These are phyloP conservation scores for Candida boleticola DNA, from an alignment of 805 yeast genomes.

Conservation along the genomic window DNA sequence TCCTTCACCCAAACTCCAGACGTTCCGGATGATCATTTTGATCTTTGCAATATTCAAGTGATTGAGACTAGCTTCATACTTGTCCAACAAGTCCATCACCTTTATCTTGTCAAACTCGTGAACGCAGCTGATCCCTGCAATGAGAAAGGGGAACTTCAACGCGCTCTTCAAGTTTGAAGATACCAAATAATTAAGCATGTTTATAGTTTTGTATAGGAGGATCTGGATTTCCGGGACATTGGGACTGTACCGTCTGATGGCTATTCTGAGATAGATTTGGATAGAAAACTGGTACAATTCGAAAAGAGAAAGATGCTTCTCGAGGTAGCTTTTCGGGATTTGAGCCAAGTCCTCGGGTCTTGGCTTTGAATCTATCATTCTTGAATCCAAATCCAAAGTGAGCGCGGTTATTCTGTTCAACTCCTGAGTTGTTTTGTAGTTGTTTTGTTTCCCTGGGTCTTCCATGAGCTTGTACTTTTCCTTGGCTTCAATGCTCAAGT, in stretches of 20 bases:
- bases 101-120: slow-evolving; percentile 15
- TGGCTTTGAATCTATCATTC: not conserved
- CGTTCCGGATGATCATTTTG: slow-evolving; percentile 34
- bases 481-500: slow-evolving; percentile 16
- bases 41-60: slow-evolving; percentile 33
- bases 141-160: slow-evolving; percentile 39
- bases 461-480: slow-evolving; percentile 7
- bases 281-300: slow-evolving; percentile 8
- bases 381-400: not conserved
- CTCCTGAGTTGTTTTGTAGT: slow-evolving; percentile 3
- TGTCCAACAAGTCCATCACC: slow-evolving; percentile 13
- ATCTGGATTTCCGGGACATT: slow-evolving; percentile 13
- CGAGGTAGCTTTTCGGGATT: slow-evolving; percentile 12
- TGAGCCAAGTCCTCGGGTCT: slow-evolving; percentile 6
- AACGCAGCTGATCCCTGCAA: slow-evolving; percentile 31
- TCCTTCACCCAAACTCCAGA: slow-evolving; percentile 36
- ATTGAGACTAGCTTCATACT: slow-evolving; percentile 21
- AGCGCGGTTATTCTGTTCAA: not conserved
- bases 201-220: slow-evolving; percentile 5
- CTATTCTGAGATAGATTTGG: slow-evolving; percentile 9
- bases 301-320: slow-evolving; percentile 9
- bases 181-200: slow-evolving; percentile 5
- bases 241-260: slow-evolving; percentile 11
- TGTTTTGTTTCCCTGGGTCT: slow-evolving; percentile 3
- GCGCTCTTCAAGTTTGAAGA: slow-evolving; percentile 11